Base-by-base conservation (phyloP, 768 basidiomycete species). In the Sporobolomyces phaffii region DNA sequence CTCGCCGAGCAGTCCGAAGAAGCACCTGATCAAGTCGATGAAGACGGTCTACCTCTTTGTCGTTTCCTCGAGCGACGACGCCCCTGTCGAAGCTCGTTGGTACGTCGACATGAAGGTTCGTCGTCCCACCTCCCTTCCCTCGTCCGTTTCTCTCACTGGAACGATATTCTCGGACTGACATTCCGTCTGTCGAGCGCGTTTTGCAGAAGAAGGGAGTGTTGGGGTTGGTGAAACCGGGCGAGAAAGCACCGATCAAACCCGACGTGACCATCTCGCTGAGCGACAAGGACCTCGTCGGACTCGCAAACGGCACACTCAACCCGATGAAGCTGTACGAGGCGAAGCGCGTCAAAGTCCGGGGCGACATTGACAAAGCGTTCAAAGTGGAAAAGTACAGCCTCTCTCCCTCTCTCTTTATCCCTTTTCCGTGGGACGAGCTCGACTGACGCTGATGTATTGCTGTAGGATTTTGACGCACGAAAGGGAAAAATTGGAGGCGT, bases 241-340 rank as follows among this genome's bases (percentile, higher is more conserved):
- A 59, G 49, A 65, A 65, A 41, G 34, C 64, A 14, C 68, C 58
- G 1, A 20, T 50, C 17, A 64, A 64, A 53, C 68, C 68, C 9
- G 62, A 69, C 24, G 68, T 69, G 20, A 51, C 48, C 3, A 28
- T 69, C 43, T 33, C n/a, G 26, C n/a, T 64, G 3, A 20, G 18
- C 0, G 68, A 69, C 52, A 26, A 53, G 22, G 68, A 69, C 34
- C 31, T 69, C n/a, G 62, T 69, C 33, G 63, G 63, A 14, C 28
- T 69, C 17, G 68, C 62, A 22, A 69, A 63, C 24, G 68, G 68
- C 9, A 51, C 43, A 36, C 53, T 69, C 36, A 60, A 54, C 34
- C 68, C 68, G 20, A 59, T 64, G 47, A 64, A 69, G 45, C 58
- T 69, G n/a, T 69, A 36, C 31, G 68, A 54, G 28, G 68, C 68